A percentile compares a stretch with the other conserved stretches of the same genome.
phyloP scores from a whole-genome alignment of 2,329 filamentous ascomycete genomes.

The Chrysoporthe puriensis region DNA sequence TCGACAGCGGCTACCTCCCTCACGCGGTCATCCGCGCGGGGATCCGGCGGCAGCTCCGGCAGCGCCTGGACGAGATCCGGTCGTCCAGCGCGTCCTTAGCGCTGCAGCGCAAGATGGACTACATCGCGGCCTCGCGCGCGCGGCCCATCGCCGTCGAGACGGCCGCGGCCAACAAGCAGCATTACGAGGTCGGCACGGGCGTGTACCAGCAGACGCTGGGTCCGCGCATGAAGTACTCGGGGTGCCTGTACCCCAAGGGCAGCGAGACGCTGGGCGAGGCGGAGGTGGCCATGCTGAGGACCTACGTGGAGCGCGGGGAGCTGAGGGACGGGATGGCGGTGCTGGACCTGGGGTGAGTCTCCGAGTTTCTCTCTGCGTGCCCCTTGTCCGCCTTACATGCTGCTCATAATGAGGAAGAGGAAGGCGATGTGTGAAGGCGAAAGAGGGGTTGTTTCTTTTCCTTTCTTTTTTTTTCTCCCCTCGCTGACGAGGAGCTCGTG shows the following conservation, averaged over 20 bases:
- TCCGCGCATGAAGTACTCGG: slow-evolving; percentile 74
- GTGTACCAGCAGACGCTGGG: slow-evolving; percentile 65
- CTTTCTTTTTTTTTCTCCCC: not conserved
- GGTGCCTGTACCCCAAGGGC: slow-evolving; percentile 66
- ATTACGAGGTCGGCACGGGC: slow-evolving; percentile 73
- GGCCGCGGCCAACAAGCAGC: slow-evolving; percentile 66
- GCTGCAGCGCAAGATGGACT: slow-evolving; percentile 65
- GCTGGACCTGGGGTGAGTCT: slow-evolving; percentile 61
- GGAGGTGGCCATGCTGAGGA: slow-evolving; percentile 67
- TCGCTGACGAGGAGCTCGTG: not conserved
- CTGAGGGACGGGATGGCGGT: slow-evolving; percentile 64
- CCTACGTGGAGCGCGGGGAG: slow-evolving; percentile 64
- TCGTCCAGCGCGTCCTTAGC: slow-evolving; percentile 55
- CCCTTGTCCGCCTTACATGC: slow-evolving; percentile 4
- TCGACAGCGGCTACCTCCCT: slow-evolving; percentile 69
- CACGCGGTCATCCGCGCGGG: slow-evolving; percentile 65
- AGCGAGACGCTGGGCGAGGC: slow-evolving; percentile 66
- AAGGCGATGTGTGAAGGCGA: not conserved
- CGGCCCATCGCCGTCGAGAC: slow-evolving; percentile 72
- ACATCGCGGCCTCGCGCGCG: slow-evolving; percentile 60
- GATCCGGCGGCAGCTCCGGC: slow-evolving; percentile 67
- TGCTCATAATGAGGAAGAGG: not conserved
- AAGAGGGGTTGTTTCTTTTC: not conserved
- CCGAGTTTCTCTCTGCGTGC: not conserved
- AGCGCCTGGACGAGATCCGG: slow-evolving; percentile 60